phyloP scores from a whole-genome alignment of 495 filamentous ascomycete species.

The Cairneyella variabilis region DNA sequence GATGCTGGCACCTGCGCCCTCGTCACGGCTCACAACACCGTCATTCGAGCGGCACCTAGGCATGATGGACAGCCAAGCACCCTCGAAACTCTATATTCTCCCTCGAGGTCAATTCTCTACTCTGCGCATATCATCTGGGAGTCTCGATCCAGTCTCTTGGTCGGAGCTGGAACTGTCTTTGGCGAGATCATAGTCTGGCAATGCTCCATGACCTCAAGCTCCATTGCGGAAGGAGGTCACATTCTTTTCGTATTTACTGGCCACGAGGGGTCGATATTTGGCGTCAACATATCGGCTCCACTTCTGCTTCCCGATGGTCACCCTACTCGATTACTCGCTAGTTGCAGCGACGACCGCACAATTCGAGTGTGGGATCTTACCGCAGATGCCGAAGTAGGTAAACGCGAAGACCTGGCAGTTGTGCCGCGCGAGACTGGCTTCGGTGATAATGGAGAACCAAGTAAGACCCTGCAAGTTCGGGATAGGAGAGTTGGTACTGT shows the following conservation, averaged over 20 bases:
- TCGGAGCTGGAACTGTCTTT: slow-evolving; percentile 88
- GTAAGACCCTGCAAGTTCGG: not conserved
- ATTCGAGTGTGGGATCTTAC: slow-evolving; percentile 82
- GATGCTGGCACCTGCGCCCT: slow-evolving; percentile 36
- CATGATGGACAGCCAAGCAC: slow-evolving; percentile 17
- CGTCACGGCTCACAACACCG: slow-evolving; percentile 83
- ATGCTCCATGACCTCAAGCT: slow-evolving; percentile 36
- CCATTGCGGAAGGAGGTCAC: slow-evolving; percentile 22
- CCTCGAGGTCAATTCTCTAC: slow-evolving; percentile 83
- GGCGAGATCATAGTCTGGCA: slow-evolving; percentile 93
- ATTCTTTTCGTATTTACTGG: slow-evolving; percentile 75
- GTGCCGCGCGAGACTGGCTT: slow-evolving; percentile 47
- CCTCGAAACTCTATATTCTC: slow-evolving; percentile 50
- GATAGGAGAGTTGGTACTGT: slow-evolving; percentile 49
- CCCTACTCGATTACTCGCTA: slow-evolving; percentile 63
- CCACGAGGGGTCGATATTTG: slow-evolving; percentile 93
- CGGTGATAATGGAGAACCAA: slow-evolving; percentile 21
- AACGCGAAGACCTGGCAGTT: not conserved
- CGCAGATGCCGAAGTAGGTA: not conserved
- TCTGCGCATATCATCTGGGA: slow-evolving; percentile 68
- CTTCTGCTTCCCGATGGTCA: slow-evolving; percentile 36
- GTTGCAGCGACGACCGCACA: slow-evolving; percentile 93
- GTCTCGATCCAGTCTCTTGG: slow-evolving; percentile 55
- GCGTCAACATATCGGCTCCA: slow-evolving; percentile 68
- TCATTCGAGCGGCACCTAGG: slow-evolving; percentile 36